Evolutionary conservation across 495 filamentous ascomycete species (phyloP), one percentile per base, ranked within the genome.

Genomic region (Lineolata rhizophorae): DNA sequence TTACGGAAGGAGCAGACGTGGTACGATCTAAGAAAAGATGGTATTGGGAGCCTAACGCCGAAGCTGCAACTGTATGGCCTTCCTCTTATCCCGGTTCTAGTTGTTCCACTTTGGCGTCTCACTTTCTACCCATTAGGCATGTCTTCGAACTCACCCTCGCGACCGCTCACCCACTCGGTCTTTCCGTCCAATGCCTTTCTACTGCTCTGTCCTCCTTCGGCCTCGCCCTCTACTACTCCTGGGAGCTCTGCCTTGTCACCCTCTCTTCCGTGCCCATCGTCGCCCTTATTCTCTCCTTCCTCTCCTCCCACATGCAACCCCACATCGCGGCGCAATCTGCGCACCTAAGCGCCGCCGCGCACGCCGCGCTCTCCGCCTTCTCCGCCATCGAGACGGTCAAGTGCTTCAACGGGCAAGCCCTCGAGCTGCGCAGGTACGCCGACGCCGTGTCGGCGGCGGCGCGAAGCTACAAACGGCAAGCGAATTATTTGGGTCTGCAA

Each of bases 361-460:
- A 83, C 48, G 55, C 67, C 20, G 67, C 69, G 9, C 73, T 65
- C 18, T 73, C 63, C 16, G 67, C 81, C 0, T 64, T 83, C 9
- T 55, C 60, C 0, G 65, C 65, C 3, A 85, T 97, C 28, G 82
- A 90, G 35, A 69, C 77, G 0, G 81, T 95, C 42, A 95, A 94
- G 48, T 74, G 64, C 20, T 78, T 76, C 54, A 91, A 92, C 46
- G 80, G 71, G 1, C 64, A 81, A 41, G 58, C 64, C 11, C 57
- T 70, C 12, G 85, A 91, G 46, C 50, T 62, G 1, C 60, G 59
- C 43, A 67, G 67, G 38, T 94, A 82, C 49, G 44, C 55, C 3
- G 49, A 36, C 9, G 59, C 60, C 0, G 68, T 82, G 17, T 53
- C 56, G 28, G 41, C 49, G 15, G 76, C 81, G 1, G 70, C 70